Evolutionary conservation across 441 rosid genomes (phyloP).

Genomic region (Gossypium aridum): DNA sequence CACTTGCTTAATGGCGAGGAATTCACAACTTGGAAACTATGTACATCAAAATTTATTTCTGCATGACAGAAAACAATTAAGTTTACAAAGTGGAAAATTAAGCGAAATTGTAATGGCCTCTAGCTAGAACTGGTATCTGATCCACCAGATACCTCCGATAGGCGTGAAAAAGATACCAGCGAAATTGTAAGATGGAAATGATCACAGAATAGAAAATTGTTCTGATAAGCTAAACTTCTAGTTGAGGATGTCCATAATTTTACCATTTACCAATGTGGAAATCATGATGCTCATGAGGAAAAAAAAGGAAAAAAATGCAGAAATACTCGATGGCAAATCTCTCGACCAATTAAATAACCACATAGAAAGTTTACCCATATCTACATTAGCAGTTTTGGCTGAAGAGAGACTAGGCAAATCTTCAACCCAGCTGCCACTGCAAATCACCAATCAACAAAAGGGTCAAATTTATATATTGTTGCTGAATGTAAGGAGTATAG

Average conservation of each 20-base stretch:
- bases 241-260: not conserved
- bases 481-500: not conserved
- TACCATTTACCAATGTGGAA: not conserved
- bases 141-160: not conserved
- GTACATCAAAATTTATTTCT: slow-evolving; percentile 2
- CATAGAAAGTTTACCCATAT: slow-evolving; percentile 14
- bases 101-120: not conserved
- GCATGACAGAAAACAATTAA: slow-evolving; percentile 2
- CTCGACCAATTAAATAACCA: not conserved
- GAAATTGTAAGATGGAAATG: not conserved
- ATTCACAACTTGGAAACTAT: not conserved
- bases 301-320: not conserved
- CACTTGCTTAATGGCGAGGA: not conserved
- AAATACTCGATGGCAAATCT: not conserved
- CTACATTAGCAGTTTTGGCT: slow-evolving; percentile 18
- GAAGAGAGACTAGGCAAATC: slow-evolving; percentile 4
- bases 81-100: not conserved
- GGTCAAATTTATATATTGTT: slow-evolving; percentile 7
- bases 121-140: not conserved
- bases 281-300: not conserved
- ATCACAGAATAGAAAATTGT: not conserved
- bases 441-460: slow-evolving; percentile 22
- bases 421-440: slow-evolving; percentile 69
- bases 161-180: not conserved
- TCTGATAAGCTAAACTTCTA: not conserved